Evolutionary conservation across 352 stramenopile genomes (phyloP).

Genomic region (Phytophthora hibernalis): DNA sequence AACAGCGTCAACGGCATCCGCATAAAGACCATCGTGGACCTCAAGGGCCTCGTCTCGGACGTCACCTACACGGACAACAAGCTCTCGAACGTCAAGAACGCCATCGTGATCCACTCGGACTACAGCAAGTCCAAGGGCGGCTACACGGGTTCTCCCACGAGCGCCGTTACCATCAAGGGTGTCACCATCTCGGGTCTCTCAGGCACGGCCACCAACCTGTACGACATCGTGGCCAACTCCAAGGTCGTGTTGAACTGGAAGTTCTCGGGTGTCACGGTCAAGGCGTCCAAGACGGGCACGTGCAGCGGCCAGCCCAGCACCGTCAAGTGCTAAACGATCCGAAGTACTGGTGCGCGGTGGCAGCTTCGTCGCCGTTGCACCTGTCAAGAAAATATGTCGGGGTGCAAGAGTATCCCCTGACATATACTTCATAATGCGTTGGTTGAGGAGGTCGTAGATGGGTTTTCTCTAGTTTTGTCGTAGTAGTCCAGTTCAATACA

Average conservation of each 20-base stretch:
- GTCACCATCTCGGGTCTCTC: slow-evolving; percentile 14
- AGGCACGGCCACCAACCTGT: slow-evolving; percentile 26
- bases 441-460: neutral
- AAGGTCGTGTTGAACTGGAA: slow-evolving; percentile 25
- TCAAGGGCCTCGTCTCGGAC: slow-evolving; percentile 33
- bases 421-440: slow-evolving; percentile 1
- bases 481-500: neutral
- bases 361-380: slow-evolving; percentile 1
- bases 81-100: slow-evolving; percentile 20
- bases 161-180: slow-evolving; percentile 9
- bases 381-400: neutral
- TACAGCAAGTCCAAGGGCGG: slow-evolving; percentile 29
- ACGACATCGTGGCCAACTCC: slow-evolving; percentile 28
- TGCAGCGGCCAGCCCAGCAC: slow-evolving; percentile 31
- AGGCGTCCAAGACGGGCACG: slow-evolving; percentile 18
- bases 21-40: slow-evolving; percentile 45
- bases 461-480: neutral
- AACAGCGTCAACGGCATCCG: slow-evolving; percentile 33
- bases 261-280: slow-evolving; percentile 32
- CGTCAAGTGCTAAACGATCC: slow-evolving; percentile 27
- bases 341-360: neutral
- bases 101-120: slow-evolving; percentile 25
- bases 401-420: neutral
- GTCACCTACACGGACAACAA: slow-evolving; percentile 36
- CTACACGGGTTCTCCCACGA: slow-evolving; percentile 18